phyloP scores from a whole-genome alignment of 805 yeast species.

The Saccharomyces kudriavzevii region DNA sequence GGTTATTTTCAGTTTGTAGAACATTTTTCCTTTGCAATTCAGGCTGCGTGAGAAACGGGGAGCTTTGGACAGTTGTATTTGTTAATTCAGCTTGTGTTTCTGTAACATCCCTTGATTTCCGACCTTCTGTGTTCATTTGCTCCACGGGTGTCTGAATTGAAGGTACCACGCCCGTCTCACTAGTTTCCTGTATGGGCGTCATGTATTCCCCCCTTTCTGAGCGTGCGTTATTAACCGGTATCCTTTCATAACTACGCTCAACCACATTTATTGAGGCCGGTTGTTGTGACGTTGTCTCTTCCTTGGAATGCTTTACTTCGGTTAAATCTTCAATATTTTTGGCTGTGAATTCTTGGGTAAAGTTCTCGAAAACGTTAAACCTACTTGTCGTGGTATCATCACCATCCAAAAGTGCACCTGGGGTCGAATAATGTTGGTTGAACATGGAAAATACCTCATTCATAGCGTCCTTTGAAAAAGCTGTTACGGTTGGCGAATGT shows the following conservation, averaged over 20 bases:
- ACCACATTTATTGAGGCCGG: neutral
- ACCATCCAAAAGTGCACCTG: slow-evolving; percentile 13
- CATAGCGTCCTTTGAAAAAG: slow-evolving; percentile 65
- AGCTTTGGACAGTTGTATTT: slow-evolving; percentile 14
- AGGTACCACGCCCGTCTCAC: slow-evolving; percentile 9
- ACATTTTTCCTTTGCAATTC: slow-evolving; percentile 1
- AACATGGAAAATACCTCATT: slow-evolving; percentile 72
- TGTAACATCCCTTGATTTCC: neutral
- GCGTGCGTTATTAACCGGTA: neutral
- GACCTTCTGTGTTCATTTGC: slow-evolving; percentile 11
- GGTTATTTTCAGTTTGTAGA: neutral
- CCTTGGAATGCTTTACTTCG: slow-evolving; percentile 20
- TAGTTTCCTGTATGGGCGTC: slow-evolving; percentile 27
- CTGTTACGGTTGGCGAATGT: slow-evolving; percentile 70
- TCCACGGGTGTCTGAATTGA: slow-evolving; percentile 10
- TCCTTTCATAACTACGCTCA: slow-evolving; percentile 2
- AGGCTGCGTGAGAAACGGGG: slow-evolving; percentile 29
- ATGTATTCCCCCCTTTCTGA: slow-evolving; percentile 12
- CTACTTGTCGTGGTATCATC: slow-evolving; percentile 22
- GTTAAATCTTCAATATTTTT: slow-evolving; percentile 32
- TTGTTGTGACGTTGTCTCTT: neutral
- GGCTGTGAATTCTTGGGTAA: slow-evolving; percentile 33
- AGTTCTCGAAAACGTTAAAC: slow-evolving; percentile 24
- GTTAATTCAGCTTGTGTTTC: slow-evolving; percentile 1
- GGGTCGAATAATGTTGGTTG: slow-evolving; percentile 36